Percentiles rank a stretch among this genome's conserved stretches.
phyloP scores from a whole-genome alignment of 2,329 filamentous ascomycete species.

The Cladosporium sp. region DNA sequence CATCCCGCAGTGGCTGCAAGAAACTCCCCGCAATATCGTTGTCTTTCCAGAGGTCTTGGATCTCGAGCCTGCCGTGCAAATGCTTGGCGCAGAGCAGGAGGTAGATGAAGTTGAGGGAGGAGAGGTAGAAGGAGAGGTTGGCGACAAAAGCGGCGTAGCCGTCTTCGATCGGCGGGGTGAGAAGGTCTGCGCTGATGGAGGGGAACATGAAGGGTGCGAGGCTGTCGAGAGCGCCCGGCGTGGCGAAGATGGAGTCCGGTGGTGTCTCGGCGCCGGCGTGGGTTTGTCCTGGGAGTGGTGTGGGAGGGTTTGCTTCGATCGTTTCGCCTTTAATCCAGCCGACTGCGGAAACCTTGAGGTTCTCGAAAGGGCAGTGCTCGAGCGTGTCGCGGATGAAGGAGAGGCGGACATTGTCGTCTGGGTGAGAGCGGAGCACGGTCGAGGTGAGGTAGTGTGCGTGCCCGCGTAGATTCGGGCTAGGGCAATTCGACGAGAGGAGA shows the following conservation, averaged over 20 bases:
- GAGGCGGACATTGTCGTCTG: slow-evolving; percentile 45
- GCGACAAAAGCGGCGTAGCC: slow-evolving; percentile 43
- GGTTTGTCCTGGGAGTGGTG: slow-evolving; percentile 16
- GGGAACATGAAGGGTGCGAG: slow-evolving; percentile 50
- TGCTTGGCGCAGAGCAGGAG: slow-evolving; percentile 46
- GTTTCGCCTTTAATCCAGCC: slow-evolving; percentile 57
- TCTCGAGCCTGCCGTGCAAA: slow-evolving; percentile 42
- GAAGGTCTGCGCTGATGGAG: slow-evolving; percentile 39
- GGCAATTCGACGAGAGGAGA: slow-evolving; percentile 43
- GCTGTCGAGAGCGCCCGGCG: slow-evolving; percentile 40
- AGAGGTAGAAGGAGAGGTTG: slow-evolving; percentile 49
- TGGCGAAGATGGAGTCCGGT: slow-evolving; percentile 39
- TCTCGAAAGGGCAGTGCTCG: slow-evolving; percentile 48
- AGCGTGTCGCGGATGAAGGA: slow-evolving; percentile 51
- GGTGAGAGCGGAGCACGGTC: slow-evolving; percentile 48
- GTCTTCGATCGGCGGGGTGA: slow-evolving; percentile 32
- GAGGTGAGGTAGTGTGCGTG: slow-evolving; percentile 45
- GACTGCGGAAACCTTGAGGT: slow-evolving; percentile 52
- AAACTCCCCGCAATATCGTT: slow-evolving; percentile 38
- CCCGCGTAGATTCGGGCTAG: slow-evolving; percentile 41
- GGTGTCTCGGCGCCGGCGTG: slow-evolving; percentile 11
- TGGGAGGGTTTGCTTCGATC: slow-evolving; percentile 39
- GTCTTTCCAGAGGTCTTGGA: slow-evolving; percentile 38
- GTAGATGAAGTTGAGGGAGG: slow-evolving; percentile 54
- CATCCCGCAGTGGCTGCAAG: slow-evolving; percentile 37